A percentile compares a stretch with the other conserved stretches of the same genome.
Conservation (phyloP, 2,329 filamentous ascomycete species). For the Sporothrix mexicana region DNA sequence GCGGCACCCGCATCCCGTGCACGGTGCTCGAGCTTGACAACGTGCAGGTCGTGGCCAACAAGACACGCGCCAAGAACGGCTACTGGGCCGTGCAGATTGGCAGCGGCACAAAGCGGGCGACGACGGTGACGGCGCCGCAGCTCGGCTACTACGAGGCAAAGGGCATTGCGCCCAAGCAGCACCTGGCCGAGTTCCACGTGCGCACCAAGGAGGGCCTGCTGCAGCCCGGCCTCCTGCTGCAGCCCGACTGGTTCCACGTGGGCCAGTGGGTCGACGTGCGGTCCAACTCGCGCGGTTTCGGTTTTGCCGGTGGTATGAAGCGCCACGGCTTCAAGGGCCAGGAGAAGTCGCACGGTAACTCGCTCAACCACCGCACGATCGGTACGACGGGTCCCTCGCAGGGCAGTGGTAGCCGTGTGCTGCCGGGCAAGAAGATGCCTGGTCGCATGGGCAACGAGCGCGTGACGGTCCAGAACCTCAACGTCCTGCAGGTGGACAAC, state of each 20-base stretch:
- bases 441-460: constrained; percentile 91
- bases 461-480: constrained; percentile 89
- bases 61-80: constrained; percentile 79
- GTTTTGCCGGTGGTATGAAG: constrained; percentile 98
- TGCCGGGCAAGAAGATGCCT: constrained; percentile 97
- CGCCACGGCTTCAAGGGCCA: constrained; percentile 88
- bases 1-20: constrained; percentile 79
- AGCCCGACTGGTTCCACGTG: constrained; percentile 87
- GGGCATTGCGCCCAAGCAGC: constrained; percentile 80
- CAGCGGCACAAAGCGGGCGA: constrained; percentile 71
- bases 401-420: constrained; percentile 87
- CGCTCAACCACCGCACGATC: constrained; percentile 88
- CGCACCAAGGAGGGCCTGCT: constrained; percentile 73
- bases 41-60: constrained; percentile 86
- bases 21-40: constrained; percentile 93
- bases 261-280: constrained; percentile 91
- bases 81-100: constrained; percentile 96
- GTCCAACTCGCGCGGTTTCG: constrained; percentile 81
- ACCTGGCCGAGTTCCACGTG: constrained; percentile 87
- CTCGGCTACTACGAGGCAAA: constrained; percentile 87
- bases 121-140: constrained; percentile 80
- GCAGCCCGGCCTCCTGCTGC: constrained; percentile 74
- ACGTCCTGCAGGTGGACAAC: constrained; percentile 84
- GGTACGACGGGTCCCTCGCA: constrained; percentile 89
- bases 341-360: constrained; percentile 92